Evolutionary conservation across 73 alveolate species (phyloP), one percentile per base, ranked within the genome.

Genomic region (Symbiodinium natans): DNA sequence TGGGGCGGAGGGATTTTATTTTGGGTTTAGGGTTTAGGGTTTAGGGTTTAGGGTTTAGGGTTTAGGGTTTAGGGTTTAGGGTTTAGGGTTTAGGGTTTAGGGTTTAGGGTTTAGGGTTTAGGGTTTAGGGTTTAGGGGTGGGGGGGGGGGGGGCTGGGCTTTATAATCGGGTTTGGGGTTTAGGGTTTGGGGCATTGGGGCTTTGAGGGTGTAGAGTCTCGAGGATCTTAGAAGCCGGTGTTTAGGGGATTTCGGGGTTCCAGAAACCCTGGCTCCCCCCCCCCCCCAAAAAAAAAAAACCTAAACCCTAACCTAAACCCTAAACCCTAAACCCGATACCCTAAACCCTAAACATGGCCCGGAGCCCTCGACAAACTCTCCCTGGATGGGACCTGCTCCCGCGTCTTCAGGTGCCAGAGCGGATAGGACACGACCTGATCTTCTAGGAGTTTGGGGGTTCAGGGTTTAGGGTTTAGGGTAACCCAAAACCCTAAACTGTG

Each of bases 341-440:
- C 93, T 31, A n/a, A n/a, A n/a, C n/a, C n/a, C n/a, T n/a, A n/a
- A n/a, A n/a, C n/a, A n/a, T n/a, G n/a, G 29, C 21, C 4, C 25
- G 92, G 29, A 83, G 92, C 2, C n/a, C 42, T 25, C 74, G 73
- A 41, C 73, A 10, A 48, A 48, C 23, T 17, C 63, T 3, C 33
- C 34, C 5, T 43, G 19, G 56, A 8, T 5, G 19, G 56, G 11
- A 42, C 94, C 94, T 87, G 94, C 85, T 87, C 94, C 1, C 94
- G 59, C 3, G 94, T 87, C 38, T 87, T 87, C 68, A 87, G 84
- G 42, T 87, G 94, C 94, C 94, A 87, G 31, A 87, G 42, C 1
- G 94, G 94, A 40, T 87, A 87, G n/a, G 94, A 87, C 71, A 87
- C 94, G 17, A 68, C 94, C 94, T 87, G 38, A 27, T 36, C 8